Evolutionary conservation across 495 filamentous ascomycete species (phyloP).

Genomic region (Penicillium simplicissimum): DNA sequence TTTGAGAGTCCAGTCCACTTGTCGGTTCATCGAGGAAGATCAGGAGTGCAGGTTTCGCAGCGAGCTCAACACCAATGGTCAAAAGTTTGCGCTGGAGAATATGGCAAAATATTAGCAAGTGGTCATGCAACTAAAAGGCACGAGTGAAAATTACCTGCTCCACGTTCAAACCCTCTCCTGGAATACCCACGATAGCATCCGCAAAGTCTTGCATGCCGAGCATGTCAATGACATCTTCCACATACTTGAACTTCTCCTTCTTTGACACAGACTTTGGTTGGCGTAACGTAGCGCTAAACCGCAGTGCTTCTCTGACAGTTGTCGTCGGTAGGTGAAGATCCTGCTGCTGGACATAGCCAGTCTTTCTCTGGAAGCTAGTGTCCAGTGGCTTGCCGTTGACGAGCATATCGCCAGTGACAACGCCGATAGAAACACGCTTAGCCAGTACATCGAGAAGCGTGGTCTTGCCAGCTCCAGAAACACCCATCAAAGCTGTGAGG

Average conservation of each 20-base stretch:
- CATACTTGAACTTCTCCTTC: constrained; percentile 51
- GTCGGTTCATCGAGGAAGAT: constrained; percentile 96
- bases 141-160: constrained; percentile 61
- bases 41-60: constrained; percentile 84
- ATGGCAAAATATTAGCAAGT: neutral
- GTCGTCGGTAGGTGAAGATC: constrained; percentile 82
- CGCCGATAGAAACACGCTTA: constrained; percentile 52
- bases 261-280: constrained; percentile 61
- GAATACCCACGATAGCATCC: constrained; percentile 46
- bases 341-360: constrained; percentile 91
- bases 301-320: constrained; percentile 80
- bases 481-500: constrained; percentile 67
- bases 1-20: constrained; percentile 82
- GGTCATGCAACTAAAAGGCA: no score
- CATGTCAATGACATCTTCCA: constrained; percentile 55
- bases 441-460: constrained; percentile 65
- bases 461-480: constrained; percentile 66
- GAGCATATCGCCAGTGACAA: constrained; percentile 55
- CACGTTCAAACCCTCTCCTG: constrained; percentile 73
- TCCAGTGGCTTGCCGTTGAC: constrained; percentile 60
- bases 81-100: constrained; percentile 45
- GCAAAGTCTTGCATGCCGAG: constrained; percentile 52
- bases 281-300: constrained; percentile 81
- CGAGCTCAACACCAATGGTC: constrained; percentile 90
- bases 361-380: constrained; percentile 83